Conservation (phyloP, 441 rosid genomes). For the Hura crepitans region DNA sequence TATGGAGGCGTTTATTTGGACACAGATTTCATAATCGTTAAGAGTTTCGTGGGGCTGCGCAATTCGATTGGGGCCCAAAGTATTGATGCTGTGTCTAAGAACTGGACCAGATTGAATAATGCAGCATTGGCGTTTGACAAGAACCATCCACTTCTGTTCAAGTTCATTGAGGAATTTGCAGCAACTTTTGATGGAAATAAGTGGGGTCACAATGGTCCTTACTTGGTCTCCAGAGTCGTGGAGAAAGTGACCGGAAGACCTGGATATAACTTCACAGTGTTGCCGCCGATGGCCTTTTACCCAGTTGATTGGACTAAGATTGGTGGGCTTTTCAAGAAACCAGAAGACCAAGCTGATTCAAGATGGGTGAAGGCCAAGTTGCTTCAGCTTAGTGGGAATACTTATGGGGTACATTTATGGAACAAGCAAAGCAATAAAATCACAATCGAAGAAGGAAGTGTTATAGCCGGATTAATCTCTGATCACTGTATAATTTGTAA, state of each 20-base stretch:
- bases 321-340: constrained; percentile 41
- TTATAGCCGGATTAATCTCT: constrained; percentile 45
- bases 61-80: constrained; percentile 76
- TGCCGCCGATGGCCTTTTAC: constrained; percentile 66
- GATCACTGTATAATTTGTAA: constrained; percentile 60
- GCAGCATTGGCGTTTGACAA: constrained; percentile 70
- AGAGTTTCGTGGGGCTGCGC: constrained; percentile 37
- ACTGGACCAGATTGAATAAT: constrained; percentile 70
- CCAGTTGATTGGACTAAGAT: constrained; percentile 68
- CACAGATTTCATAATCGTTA: constrained; percentile 56
- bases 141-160: constrained; percentile 54
- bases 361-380: constrained; percentile 43
- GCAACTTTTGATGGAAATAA: constrained; percentile 71
- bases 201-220: constrained; percentile 91
- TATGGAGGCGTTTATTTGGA: constrained; percentile 75
- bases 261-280: constrained; percentile 43
- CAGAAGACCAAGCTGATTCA: constrained; percentile 31
- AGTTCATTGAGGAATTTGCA: constrained; percentile 69
- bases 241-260: constrained; percentile 39
- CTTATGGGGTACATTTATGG: constrained; percentile 72
- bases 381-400: constrained; percentile 35
- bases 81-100: constrained; percentile 34
- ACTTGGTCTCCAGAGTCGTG: constrained; percentile 63
- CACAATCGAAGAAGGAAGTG: constrained; percentile 52
- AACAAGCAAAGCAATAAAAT: constrained; percentile 59